A percentile compares a stretch with the other conserved stretches of the same genome.
phyloP scores from a whole-genome alignment of 345 rosid genomes.

The Hypericum androsaemum region DNA sequence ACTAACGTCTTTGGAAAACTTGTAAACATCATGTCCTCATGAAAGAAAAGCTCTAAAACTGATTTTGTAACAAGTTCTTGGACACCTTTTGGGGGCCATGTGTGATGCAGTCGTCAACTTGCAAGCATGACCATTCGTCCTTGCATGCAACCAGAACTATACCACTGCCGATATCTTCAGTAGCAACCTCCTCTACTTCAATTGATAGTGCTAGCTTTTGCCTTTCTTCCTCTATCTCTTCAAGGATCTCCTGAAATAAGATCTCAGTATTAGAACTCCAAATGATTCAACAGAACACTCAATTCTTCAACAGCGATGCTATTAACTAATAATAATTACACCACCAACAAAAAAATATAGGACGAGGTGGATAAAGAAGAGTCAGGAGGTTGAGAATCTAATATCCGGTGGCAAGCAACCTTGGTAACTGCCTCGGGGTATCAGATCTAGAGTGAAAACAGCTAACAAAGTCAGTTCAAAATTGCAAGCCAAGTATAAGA shows the following conservation, averaged over 20 bases:
- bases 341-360: not conserved
- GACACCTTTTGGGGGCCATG: slow-evolving; percentile 58
- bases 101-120: slow-evolving; percentile 80
- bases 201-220: slow-evolving; percentile 32
- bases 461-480: too few species aligned
- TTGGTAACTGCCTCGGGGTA: too few species aligned
- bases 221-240: slow-evolving; percentile 80
- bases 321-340: not conserved
- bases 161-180: slow-evolving; percentile 35
- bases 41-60: not conserved
- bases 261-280: slow-evolving; percentile 9
- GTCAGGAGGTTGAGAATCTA: not conserved
- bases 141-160: slow-evolving; percentile 85
- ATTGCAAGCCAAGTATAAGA: slow-evolving; percentile 1
- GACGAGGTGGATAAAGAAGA: slow-evolving; percentile 9
- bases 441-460: too few species aligned
- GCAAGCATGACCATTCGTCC: slow-evolving; percentile 94
- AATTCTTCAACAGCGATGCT: not conserved
- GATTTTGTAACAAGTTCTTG: slow-evolving; percentile 1
- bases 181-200: slow-evolving; percentile 32
- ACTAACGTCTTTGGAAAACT: too few species aligned
- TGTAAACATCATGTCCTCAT: too few species aligned
- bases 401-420: too few species aligned
- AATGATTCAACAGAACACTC: not conserved
- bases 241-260: slow-evolving; percentile 60